Percentiles rank a stretch among this genome's conserved stretches.
These are phyloP conservation scores for Erysimum cheiri DNA, from an alignment of 441 rosid genomes.

Conservation along the genomic window DNA sequence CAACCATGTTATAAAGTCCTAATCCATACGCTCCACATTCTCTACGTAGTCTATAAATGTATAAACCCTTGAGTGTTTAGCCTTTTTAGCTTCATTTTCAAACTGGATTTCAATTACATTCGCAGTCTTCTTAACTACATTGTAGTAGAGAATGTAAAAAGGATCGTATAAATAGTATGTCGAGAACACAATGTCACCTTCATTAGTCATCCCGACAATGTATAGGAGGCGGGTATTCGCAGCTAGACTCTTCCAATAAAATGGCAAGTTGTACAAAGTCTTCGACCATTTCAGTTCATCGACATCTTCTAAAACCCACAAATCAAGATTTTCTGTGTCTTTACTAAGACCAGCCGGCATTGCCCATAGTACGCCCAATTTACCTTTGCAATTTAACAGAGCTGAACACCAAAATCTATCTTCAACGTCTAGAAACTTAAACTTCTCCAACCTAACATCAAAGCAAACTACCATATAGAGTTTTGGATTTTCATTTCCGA, in stretches of 20 bases:
- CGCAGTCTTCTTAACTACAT: not conserved
- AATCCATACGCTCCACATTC: not conserved
- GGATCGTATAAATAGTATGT: not conserved
- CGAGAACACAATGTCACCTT: not conserved
- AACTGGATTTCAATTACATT: not conserved
- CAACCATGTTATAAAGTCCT: not conserved
- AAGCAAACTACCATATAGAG: not conserved
- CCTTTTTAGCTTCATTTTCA: not conserved
- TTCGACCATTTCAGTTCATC: not conserved
- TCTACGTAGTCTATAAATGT: not conserved
- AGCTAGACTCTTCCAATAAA: not conserved
- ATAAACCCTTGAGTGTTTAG: not conserved
- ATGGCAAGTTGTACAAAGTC: not conserved
- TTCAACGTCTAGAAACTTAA: not conserved
- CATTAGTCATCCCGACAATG: not conserved
- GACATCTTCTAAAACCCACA: conserved; percentile 1
- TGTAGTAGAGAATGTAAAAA: not conserved
- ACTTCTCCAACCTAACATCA: not conserved
- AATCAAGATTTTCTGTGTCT: not conserved
- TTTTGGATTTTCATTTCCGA: not conserved
- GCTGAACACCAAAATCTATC: not conserved
- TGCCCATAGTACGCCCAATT: not conserved
- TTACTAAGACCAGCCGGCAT: not conserved
- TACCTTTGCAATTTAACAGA: not conserved
- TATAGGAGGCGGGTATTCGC: too few relatives aligned